These are phyloP conservation scores for Bocquillonia castaneifolia DNA, from an alignment of 441 rosid species.

Conservation along the genomic window DNA sequence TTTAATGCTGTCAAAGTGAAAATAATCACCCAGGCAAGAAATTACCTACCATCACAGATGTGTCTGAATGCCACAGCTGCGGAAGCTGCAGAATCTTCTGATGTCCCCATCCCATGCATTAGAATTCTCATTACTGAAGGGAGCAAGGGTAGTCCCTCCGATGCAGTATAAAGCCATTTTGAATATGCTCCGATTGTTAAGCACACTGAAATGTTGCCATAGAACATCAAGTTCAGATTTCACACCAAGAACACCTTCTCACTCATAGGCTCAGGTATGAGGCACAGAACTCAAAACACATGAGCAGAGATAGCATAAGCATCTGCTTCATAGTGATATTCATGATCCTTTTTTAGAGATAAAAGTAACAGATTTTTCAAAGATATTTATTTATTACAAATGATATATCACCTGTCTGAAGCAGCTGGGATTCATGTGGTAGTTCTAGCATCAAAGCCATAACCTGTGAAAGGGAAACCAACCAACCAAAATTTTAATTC, in stretches of 20 bases:
- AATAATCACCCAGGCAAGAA: slow-evolving; percentile 9
- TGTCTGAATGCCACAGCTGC: slow-evolving; percentile 96
- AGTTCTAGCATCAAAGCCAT: slow-evolving; percentile 39
- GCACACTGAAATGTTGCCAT: slow-evolving; percentile 62
- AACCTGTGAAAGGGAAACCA: slow-evolving; percentile 18
- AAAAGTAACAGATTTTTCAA: background rate
- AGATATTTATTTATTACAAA: slow-evolving; percentile 18
- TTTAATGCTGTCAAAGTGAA: background rate
- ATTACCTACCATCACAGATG: slow-evolving; percentile 73
- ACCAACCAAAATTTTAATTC: background rate
- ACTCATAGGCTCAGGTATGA: slow-evolving; percentile 8
- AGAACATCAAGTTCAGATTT: slow-evolving; percentile 19
- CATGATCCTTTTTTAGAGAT: background rate
- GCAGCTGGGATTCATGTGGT: slow-evolving; percentile 87
- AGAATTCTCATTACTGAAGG: slow-evolving; percentile 74
- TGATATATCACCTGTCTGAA: slow-evolving; percentile 71
- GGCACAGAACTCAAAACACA: slow-evolving; percentile 10
- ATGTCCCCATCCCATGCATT: slow-evolving; percentile 86
- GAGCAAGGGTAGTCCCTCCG: slow-evolving; percentile 63
- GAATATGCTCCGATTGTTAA: slow-evolving; percentile 94
- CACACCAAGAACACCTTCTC: slow-evolving; percentile 16
- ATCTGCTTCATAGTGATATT: slow-evolving; percentile 15
- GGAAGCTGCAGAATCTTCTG: slow-evolving; percentile 97
- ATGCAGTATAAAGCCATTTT: slow-evolving; percentile 88
- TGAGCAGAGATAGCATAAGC: slow-evolving; percentile 1